A percentile compares a stretch with the other conserved stretches of the same genome.
These are phyloP conservation scores for Blumeriella jaapii DNA, from an alignment of 2,329 filamentous ascomycete genomes.

Conservation along the genomic window DNA sequence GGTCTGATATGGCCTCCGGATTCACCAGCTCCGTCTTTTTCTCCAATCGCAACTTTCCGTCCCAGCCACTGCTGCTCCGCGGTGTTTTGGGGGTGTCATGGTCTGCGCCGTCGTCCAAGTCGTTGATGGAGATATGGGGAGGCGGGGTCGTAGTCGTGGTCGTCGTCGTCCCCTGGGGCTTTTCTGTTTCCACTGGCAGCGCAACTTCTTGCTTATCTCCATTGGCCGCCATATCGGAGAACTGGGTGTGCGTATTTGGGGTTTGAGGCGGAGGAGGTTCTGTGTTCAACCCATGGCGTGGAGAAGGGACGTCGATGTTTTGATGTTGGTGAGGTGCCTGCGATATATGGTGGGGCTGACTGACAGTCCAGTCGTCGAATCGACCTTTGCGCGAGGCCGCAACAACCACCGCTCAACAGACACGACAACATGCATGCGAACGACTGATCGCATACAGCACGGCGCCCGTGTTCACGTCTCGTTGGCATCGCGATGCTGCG, in stretches of 20 bases:
- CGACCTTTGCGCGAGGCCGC: background rate
- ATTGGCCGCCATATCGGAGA: too few relatives aligned
- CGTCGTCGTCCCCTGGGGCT: slow-evolving; percentile 11
- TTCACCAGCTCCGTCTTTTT: slow-evolving; percentile 60
- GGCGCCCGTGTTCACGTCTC: background rate
- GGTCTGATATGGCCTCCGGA: slow-evolving; percentile 71
- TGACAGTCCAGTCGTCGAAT: background rate
- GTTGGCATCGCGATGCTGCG: slow-evolving; percentile 11
- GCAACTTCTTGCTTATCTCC: too few relatives aligned
- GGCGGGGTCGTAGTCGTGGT: too few relatives aligned
- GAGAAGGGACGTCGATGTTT: background rate
- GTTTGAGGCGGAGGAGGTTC: too few relatives aligned
- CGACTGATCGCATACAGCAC: slow-evolving; percentile 1
- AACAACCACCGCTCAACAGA: slow-evolving; percentile 1
- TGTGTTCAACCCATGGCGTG: slow-evolving; percentile 4
- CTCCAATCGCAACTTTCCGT: slow-evolving; percentile 69
- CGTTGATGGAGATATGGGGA: slow-evolving; percentile 20
- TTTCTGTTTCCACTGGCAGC: slow-evolving; percentile 15
- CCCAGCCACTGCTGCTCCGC: slow-evolving; percentile 62
- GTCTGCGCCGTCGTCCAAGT: slow-evolving; percentile 15
- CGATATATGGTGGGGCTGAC: slow-evolving; percentile 1
- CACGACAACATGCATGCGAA: slow-evolving; percentile 7
- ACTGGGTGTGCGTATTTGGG: too few relatives aligned
- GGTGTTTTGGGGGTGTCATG: slow-evolving; percentile 22
- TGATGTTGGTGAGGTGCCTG: background rate